Conservation (phyloP, 164 flowering plant genomes). For the Vitis labrusca region DNA sequence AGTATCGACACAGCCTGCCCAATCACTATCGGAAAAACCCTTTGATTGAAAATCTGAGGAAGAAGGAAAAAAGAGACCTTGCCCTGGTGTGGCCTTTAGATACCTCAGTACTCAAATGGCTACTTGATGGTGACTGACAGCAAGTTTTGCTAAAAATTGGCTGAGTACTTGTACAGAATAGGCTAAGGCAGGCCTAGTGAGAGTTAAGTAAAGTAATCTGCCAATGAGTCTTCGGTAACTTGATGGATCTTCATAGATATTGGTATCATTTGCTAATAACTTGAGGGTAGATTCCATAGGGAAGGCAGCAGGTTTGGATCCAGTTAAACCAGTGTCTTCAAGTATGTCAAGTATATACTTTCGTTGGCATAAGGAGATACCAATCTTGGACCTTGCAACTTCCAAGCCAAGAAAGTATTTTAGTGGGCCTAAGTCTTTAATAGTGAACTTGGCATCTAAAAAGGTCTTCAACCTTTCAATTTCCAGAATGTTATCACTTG, state of each 20-base stretch:
- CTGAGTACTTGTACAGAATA: slow-evolving; percentile 2
- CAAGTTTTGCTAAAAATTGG: slow-evolving; percentile 1
- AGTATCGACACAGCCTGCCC: neutral
- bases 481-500: neutral
- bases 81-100: neutral
- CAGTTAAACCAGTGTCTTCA: neutral
- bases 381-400: slow-evolving; percentile 1
- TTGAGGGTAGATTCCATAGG: neutral
- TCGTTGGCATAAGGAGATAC: neutral
- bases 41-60: neutral
- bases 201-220: slow-evolving; percentile 2
- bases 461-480: neutral
- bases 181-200: slow-evolving; percentile 1
- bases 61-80: neutral
- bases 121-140: neutral
- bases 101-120: neutral
- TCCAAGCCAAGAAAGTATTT: slow-evolving; percentile 14
- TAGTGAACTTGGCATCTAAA: neutral
- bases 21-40: slow-evolving; percentile 6
- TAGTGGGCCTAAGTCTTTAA: slow-evolving; percentile 6
- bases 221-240: neutral
- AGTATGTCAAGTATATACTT: slow-evolving; percentile 9
- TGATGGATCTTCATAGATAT: neutral
- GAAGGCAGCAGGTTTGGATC: neutral
- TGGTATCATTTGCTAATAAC: neutral